These are phyloP conservation scores for Nyssa sinensis DNA, from an alignment of 148 eudicot species.

Conservation along the genomic window DNA sequence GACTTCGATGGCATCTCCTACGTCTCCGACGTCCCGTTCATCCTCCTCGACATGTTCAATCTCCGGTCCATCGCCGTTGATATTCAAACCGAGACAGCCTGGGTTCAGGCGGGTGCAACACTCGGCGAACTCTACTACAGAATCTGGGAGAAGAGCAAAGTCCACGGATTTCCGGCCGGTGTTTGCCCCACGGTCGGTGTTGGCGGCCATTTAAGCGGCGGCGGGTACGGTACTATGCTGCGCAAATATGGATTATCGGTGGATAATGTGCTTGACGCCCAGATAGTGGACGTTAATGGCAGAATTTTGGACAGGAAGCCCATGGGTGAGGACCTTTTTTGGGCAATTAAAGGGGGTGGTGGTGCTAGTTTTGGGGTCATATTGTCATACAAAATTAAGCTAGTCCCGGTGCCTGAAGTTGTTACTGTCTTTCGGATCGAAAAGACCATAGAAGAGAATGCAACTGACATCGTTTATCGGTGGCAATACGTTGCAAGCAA, in stretches of 20 bases:
- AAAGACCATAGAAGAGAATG: conserved; percentile 12
- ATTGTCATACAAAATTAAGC: conserved; percentile 21
- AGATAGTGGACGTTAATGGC: conserved; percentile 29
- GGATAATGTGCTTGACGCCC: conserved; percentile 35
- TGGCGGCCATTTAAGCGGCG: conserved; percentile 40
- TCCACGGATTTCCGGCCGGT: conserved; percentile 23
- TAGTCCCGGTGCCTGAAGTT: conserved; percentile 28
- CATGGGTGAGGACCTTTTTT: conserved; percentile 47
- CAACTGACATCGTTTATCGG: conserved; percentile 29
- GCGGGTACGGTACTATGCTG: conserved; percentile 34
- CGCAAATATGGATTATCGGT: conserved; percentile 33
- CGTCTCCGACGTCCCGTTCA: conserved; percentile 12
- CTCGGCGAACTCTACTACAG: conserved; percentile 28
- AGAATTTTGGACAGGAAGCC: conserved; percentile 21
- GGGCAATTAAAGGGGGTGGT: conserved; percentile 44
- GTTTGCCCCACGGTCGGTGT: conserved; percentile 27
- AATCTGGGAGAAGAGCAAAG: conserved; percentile 14
- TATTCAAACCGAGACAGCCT: not conserved
- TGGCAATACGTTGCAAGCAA: conserved; percentile 42
- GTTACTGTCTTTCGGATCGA: conserved; percentile 33
- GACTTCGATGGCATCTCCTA: conserved; percentile 30
- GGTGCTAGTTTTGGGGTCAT: conserved; percentile 44
- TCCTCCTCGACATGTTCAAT: conserved; percentile 32
- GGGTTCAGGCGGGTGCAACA: conserved; percentile 28
- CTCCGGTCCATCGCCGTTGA: conserved; percentile 12